Conservation (phyloP, 352 stramenopile species). For the Aphanomyces stellatus region DNA sequence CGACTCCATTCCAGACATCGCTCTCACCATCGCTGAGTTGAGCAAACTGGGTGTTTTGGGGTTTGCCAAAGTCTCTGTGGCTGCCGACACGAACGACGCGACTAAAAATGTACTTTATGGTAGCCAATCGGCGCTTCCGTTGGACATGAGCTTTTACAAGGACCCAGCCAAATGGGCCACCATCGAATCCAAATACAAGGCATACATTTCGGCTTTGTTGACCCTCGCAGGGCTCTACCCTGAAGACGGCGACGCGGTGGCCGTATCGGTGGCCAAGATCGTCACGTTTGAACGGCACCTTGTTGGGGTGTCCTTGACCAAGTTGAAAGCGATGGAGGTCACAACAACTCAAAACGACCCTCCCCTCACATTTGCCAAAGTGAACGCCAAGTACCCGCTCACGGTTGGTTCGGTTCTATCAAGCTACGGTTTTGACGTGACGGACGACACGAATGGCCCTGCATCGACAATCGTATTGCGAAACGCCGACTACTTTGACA, state of each 20-base stretch:
- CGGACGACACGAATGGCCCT: background rate
- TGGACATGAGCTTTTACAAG: background rate
- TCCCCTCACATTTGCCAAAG: background rate
- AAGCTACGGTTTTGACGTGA: background rate
- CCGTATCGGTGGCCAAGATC: no score
- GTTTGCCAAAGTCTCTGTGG: background rate
- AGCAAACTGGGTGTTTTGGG: background rate
- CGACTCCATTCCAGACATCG: constrained; percentile 26
- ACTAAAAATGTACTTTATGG: constrained; percentile 5
- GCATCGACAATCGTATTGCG: background rate
- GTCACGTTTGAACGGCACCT: background rate
- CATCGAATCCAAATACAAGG: background rate
- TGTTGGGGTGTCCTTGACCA: background rate
- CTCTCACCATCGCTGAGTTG: background rate
- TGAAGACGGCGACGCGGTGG: background rate
- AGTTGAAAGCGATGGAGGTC: background rate
- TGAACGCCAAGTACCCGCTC: background rate
- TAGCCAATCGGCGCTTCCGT: background rate
- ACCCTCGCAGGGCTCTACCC: background rate
- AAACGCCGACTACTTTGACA: background rate
- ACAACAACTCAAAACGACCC: background rate
- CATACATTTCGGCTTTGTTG: background rate
- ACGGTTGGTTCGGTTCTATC: background rate
- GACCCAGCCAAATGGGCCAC: background rate
- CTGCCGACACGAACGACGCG: constrained; percentile 9